Evolutionary conservation across 805 yeast genomes (phyloP).

Genomic region (Ogataea siamensis): DNA sequence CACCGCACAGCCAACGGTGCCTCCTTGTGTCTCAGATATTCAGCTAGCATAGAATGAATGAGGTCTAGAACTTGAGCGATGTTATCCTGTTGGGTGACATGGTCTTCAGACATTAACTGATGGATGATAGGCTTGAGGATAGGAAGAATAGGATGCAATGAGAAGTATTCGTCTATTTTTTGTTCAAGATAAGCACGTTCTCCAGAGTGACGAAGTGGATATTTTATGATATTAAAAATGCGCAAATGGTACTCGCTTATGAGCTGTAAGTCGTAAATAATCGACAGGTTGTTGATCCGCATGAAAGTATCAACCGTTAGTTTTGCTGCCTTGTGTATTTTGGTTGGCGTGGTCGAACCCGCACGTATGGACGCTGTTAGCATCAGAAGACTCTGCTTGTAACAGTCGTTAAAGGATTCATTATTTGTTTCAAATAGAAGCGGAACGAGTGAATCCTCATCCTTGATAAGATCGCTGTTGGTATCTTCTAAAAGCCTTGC

Average conservation of each 20-base stretch:
- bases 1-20: slow-evolving; percentile 20
- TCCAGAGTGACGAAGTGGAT: slow-evolving; percentile 9
- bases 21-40: slow-evolving; percentile 4
- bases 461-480: slow-evolving; percentile 10
- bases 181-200: slow-evolving; percentile 4
- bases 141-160: slow-evolving; percentile 28
- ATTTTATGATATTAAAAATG: slow-evolving; percentile 22
- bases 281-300: slow-evolving; percentile 14
- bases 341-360: slow-evolving; percentile 4
- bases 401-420: slow-evolving; percentile 19
- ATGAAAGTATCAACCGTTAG: slow-evolving; percentile 19
- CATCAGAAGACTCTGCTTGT: slow-evolving; percentile 22
- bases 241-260: slow-evolving; percentile 22
- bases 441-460: slow-evolving; percentile 16
- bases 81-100: background rate
- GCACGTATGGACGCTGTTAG: slow-evolving; percentile 17
- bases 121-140: slow-evolving; percentile 24
- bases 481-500: slow-evolving; percentile 22
- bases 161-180: slow-evolving; percentile 24
- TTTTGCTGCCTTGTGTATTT: slow-evolving; percentile 18
- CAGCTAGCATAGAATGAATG: slow-evolving; percentile 10
- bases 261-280: slow-evolving; percentile 20
- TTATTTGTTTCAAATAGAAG: slow-evolving; percentile 19
- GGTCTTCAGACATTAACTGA: slow-evolving; percentile 10
- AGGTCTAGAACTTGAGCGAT: slow-evolving; percentile 6